Percentiles rank a stretch among this genome's conserved stretches.
Evolutionary conservation across 169 alveolate genomes (phyloP).

Genomic region (Plasmodium yoelii): DNA sequence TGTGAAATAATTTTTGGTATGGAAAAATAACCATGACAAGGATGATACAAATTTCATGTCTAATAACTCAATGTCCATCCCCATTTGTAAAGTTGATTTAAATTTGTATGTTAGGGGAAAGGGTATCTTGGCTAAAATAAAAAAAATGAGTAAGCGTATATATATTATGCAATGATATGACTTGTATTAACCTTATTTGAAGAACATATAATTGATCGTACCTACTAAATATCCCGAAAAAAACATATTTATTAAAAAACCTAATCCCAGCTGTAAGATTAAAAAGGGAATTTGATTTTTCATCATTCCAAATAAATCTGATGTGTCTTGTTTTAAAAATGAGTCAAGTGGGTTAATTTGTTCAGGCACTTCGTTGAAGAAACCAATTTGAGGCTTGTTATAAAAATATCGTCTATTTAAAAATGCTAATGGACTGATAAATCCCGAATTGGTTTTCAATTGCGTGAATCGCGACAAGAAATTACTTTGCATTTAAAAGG

Average conservation of each 20-base stretch:
- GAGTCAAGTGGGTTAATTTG: conserved; percentile 55
- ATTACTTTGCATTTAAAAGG: conserved; percentile 28
- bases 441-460: conserved; percentile 26
- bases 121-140: conserved; percentile 84
- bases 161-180: background rate
- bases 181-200: background rate
- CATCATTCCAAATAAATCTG: conserved; percentile 82
- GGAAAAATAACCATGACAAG: conserved; percentile 77
- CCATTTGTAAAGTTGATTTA: conserved; percentile 87
- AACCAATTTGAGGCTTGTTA: conserved; percentile 61
- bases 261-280: conserved; percentile 87
- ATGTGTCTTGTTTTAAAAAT: conserved; percentile 77
- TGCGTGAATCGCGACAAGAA: conserved; percentile 22
- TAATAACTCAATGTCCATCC: conserved; percentile 80
- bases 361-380: conserved; percentile 48
- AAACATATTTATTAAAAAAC: conserved; percentile 81
- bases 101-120: conserved; percentile 85
- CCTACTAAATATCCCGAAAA: conserved; percentile 88
- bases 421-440: conserved; percentile 48
- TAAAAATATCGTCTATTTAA: conserved; percentile 43
- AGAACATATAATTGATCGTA: conserved; percentile 10
- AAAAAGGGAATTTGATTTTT: conserved; percentile 86
- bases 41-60: conserved; percentile 82
- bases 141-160: background rate
- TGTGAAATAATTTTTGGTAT: too few relatives aligned